Evolutionary conservation across 192 early-diverging fungal species (phyloP).

Genomic region (Podila clonocystis): DNA sequence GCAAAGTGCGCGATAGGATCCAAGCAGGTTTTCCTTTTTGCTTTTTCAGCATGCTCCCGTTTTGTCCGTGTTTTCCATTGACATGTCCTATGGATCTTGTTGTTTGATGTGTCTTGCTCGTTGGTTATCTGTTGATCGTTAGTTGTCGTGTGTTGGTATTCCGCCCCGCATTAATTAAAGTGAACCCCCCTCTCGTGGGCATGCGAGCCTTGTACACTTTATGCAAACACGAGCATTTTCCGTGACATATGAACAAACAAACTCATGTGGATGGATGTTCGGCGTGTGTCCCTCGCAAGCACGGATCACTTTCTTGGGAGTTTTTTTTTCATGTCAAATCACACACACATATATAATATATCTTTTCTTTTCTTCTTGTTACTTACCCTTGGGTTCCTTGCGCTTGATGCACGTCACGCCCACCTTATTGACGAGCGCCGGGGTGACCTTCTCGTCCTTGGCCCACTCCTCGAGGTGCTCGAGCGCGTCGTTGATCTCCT

Average conservation of each 20-base stretch:
- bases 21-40: no score
- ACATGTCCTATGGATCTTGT: no score
- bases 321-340: slow-evolving; percentile 5
- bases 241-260: not conserved
- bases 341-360: no score
- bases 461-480: slow-evolving; percentile 72
- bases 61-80: no score
- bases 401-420: slow-evolving; percentile 62
- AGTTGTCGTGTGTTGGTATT: no score
- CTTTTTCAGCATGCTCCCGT: no score
- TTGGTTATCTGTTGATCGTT: no score
- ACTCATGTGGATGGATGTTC: slow-evolving; percentile 77
- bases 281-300: slow-evolving; percentile 53
- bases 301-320: slow-evolving; percentile 42
- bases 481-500: slow-evolving; percentile 56
- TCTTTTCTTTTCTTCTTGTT: slow-evolving; percentile 42
- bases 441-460: slow-evolving; percentile 58
- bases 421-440: slow-evolving; percentile 57
- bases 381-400: slow-evolving; percentile 83
- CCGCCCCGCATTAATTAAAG: not conserved
- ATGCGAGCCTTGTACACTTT: slow-evolving; percentile 22
- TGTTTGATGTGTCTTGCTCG: no score
- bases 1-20: no score
- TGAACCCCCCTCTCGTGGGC: not conserved
- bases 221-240: slow-evolving; percentile 3